Evolutionary conservation across 148 eudicot species (phyloP).

Genomic region (Heliosperma pusillum): DNA sequence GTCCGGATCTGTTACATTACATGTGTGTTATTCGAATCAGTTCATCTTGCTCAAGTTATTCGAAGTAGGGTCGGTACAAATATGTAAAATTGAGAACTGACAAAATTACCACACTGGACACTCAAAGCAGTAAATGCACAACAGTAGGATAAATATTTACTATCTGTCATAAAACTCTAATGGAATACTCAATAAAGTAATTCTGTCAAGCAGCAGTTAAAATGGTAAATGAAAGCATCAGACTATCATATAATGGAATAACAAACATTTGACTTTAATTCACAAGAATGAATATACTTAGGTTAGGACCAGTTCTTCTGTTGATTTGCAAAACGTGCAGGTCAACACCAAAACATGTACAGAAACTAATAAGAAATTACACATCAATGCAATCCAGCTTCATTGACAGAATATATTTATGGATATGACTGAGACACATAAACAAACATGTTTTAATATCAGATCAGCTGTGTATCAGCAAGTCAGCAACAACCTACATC

Average conservation of each 20-base stretch:
- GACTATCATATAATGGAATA: slow-evolving; percentile 8
- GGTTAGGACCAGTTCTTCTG: slow-evolving; percentile 6
- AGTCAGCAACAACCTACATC: slow-evolving; percentile 12
- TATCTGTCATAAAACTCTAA: background rate
- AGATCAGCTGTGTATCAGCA: slow-evolving; percentile 15
- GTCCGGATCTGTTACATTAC: too few species aligned
- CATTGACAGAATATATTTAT: slow-evolving; percentile 13
- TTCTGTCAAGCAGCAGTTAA: background rate
- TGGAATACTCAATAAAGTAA: background rate
- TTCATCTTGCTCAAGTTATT: background rate
- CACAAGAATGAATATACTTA: background rate
- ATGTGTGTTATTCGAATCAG: background rate
- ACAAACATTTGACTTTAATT: slow-evolving; percentile 16
- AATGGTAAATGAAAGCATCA: background rate
- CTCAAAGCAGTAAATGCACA: background rate
- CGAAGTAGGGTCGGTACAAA: background rate
- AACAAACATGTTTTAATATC: slow-evolving; percentile 15
- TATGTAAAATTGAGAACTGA: background rate
- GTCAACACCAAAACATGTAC: slow-evolving; percentile 24
- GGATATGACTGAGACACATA: slow-evolving; percentile 18
- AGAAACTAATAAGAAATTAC: slow-evolving; percentile 11
- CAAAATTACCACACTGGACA: background rate
- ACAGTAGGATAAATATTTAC: slow-evolving; percentile 1
- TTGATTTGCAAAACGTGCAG: slow-evolving; percentile 29
- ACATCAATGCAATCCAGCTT: slow-evolving; percentile 3